A percentile compares a stretch with the other conserved stretches of the same genome.
Conservation (phyloP, 2,329 filamentous ascomycete species). For the Aspergillus sergii region DNA sequence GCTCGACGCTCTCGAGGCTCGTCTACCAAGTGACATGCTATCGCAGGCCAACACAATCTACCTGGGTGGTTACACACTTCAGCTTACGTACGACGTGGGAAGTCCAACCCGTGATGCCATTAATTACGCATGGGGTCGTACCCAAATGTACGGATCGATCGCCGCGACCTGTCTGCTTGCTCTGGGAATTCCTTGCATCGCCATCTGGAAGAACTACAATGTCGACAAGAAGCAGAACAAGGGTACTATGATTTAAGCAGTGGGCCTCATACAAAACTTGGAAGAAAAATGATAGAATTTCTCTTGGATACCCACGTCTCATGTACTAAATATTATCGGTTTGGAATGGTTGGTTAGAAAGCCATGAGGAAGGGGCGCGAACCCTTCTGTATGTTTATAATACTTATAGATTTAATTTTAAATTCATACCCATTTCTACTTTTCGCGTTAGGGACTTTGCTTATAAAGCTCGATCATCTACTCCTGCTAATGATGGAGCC, state of each 20-base stretch:
- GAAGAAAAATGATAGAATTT: not conserved
- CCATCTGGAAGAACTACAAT: conserved; percentile 43
- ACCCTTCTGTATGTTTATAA: not conserved
- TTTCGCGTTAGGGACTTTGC: too few relatives aligned
- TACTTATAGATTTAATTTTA: not conserved
- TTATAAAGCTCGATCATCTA: too few relatives aligned
- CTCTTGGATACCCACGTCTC: not conserved
- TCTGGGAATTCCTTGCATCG: conserved; percentile 37
- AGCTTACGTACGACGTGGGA: conserved; percentile 32
- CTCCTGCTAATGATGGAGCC: too few relatives aligned
- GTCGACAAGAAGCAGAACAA: conserved; percentile 45
- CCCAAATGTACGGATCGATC: conserved; percentile 40
- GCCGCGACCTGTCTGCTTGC: conserved; percentile 37
- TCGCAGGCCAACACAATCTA: conserved; percentile 29
- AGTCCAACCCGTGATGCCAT: conserved; percentile 35
- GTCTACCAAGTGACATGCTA: conserved; percentile 45
- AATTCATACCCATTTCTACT: not conserved
- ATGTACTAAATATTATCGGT: not conserved
- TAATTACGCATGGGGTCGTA: conserved; percentile 41
- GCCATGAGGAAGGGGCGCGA: not conserved
- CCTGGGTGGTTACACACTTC: conserved; percentile 28
- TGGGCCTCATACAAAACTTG: not conserved
- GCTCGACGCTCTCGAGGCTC: conserved; percentile 46
- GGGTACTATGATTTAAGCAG: conserved; percentile 25
- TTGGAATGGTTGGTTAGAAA: not conserved